Base-by-base conservation (phyloP, 2,329 filamentous ascomycete genomes). In the Scolecobasidium constrictum region DNA sequence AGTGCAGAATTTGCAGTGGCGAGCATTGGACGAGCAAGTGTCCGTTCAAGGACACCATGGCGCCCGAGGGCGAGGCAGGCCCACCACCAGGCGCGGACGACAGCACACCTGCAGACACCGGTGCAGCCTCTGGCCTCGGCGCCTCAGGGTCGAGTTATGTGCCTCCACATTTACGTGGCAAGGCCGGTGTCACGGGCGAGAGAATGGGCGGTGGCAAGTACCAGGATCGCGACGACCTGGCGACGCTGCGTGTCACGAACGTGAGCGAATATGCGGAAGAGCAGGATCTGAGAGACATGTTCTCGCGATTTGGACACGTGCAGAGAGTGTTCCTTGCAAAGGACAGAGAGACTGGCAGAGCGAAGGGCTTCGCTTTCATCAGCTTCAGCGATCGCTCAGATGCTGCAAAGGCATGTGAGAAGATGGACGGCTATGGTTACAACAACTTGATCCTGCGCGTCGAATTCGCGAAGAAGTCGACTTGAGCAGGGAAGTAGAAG, bases 11-110 rank as follows among this genome's bases (percentile, higher is more conserved):
- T 63, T 98, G 92, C 72, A 85, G 81, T 62, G 92, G 90, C 61
- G 92, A 98, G 73, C 92, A 98, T 78, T 98, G 96, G 75, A 98
- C 92, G 34, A 90, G 90, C 53, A 83, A 92, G 64, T 98, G 92
- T 78, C 92, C 92, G 26, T 98, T 94, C 81, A 98, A 96, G 74
- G 92, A 96, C 64, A 98, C 90, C 56, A 95, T 98, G 87, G 87
- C 90, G 26, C 92, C 85, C 28, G 78, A 88, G 48, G 67, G 67
- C 50, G 68, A 66, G 49, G 59, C 35, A 9, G 45, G 33, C 7
- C 22, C 60, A 17, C 72, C 65, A 48, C 50, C 57, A 13, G 70
- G 65, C 20, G 66, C 63, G 38, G 71, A 66, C 18, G 70, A 62
- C 36, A 64, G 60, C 35, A 70, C 66, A 18, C 65, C 63, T 38